Percentiles rank a stretch among this genome's conserved stretches.
phyloP scores from a whole-genome alignment of 2,329 filamentous ascomycete species.

The Myriosclerotinia curreyana region DNA sequence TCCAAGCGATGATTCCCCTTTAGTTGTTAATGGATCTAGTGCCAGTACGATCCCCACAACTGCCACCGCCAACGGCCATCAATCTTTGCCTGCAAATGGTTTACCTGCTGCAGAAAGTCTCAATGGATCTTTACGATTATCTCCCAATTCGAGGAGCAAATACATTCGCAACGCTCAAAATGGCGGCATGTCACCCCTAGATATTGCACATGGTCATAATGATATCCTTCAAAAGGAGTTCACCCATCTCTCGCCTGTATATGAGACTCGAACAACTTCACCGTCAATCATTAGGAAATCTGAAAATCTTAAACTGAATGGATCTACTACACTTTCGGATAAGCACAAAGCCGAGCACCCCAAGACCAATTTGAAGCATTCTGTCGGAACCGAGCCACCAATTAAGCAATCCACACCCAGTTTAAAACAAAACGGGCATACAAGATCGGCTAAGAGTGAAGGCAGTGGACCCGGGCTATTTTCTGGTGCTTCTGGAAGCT shows the following conservation, averaged over 20 bases:
- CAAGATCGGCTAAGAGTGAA: slow-evolving; percentile 54
- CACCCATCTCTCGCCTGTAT: slow-evolving; percentile 65
- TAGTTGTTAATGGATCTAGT: slow-evolving; percentile 35
- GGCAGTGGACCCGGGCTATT: slow-evolving; percentile 39
- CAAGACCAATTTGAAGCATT: slow-evolving; percentile 25
- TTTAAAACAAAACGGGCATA: slow-evolving; percentile 51
- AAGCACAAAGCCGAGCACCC: slow-evolving; percentile 27
- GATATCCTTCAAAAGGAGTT: slow-evolving; percentile 35
- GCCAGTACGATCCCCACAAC: slow-evolving; percentile 19
- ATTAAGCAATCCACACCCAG: slow-evolving; percentile 26
- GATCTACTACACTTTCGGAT: slow-evolving; percentile 21
- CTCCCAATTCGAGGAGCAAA: slow-evolving; percentile 34
- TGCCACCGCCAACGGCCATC: slow-evolving; percentile 23
- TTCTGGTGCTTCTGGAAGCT: slow-evolving; percentile 43
- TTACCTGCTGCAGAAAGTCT: slow-evolving; percentile 26
- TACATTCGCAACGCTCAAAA: slow-evolving; percentile 32
- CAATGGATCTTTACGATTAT: slow-evolving; percentile 31
- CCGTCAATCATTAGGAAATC: slow-evolving; percentile 58
- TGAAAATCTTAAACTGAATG: slow-evolving; percentile 40
- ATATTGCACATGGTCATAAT: slow-evolving; percentile 34
- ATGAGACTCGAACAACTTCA: slow-evolving; percentile 69
- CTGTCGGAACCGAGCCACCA: slow-evolving; percentile 43
- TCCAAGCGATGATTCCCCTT: slow-evolving; percentile 25
- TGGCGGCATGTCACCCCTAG: slow-evolving; percentile 37
- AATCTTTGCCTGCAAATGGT: slow-evolving; percentile 26